Evolutionary conservation across 176 grass and related monocot species (phyloP), one percentile per base, ranked within the genome.

Genomic region (Dactylis glomerata): DNA sequence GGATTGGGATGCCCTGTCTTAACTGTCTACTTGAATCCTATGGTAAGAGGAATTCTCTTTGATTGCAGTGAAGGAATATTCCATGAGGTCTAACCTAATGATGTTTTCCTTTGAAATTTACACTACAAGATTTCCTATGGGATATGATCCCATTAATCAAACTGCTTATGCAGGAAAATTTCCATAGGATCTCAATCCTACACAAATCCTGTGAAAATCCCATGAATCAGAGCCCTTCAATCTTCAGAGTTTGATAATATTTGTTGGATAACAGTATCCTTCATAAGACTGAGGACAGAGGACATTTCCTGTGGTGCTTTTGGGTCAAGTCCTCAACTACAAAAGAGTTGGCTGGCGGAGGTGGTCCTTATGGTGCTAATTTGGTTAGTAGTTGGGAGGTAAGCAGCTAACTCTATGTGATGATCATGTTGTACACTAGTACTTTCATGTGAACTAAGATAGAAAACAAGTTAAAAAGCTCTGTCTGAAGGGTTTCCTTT

Each of bases 371-470:
- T 19, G 15, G 59, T 80, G 58, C 74, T 32, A 47, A 6, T 76
- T 72, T 81, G 37, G 87, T 65, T 80, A 69, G 59, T 85, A 50
- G 82, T 81, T 85, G 82, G 77, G 77, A 85, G 50, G 82, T 89
- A 68, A 47, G 69, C 37, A 68, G 27, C 68, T 81, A 49, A 59
- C 30, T 59, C n/a, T 68, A 3, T 58, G 31, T 26, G 45, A 84
- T 76, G 77, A 68, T 85, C 67, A 67, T 80, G 27, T 23, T 79
- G 36, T 65, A 45, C 26, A 33, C 23, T 58, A 56, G 67, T 75
- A 27, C 56, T 67, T 89, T 56, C 46, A 75, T 74, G 36, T 80
- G 76, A 74, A 67, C 22, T 28, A 32, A 64, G 23, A 45, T 66
- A 44, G 20, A 5, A 5, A 17, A 78, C 15, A 45, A 75, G 27